A percentile compares a stretch with the other conserved stretches of the same genome.
Conservation (phyloP, 140 eudicot species). For the Oenanthe javanica region DNA sequence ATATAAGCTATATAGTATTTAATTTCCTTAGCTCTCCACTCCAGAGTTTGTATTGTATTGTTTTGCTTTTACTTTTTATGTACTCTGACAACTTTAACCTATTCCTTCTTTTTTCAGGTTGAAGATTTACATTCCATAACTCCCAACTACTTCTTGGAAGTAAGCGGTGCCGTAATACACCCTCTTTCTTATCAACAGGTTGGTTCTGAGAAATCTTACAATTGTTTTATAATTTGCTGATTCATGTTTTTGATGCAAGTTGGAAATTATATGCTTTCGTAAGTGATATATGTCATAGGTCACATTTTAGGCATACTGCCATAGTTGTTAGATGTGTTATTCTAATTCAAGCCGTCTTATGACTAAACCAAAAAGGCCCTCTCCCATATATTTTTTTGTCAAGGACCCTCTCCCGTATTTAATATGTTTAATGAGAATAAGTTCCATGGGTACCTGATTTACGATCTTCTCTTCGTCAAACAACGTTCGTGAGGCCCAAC, state of each 20-base stretch:
- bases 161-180: slow-evolving; percentile 83
- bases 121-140: slow-evolving; percentile 94
- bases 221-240: neutral
- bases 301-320: neutral
- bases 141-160: slow-evolving; percentile 93
- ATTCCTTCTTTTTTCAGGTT: slow-evolving; percentile 41
- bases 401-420: neutral
- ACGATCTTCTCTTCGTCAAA: neutral
- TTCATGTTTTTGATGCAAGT: neutral
- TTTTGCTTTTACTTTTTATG: neutral
- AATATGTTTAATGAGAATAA: neutral
- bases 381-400: neutral
- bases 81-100: neutral
- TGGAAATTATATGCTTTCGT: neutral
- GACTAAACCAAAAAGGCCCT: neutral
- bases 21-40: neutral
- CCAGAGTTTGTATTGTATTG: neutral
- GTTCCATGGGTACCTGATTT: neutral
- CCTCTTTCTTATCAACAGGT: slow-evolving; percentile 98
- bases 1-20: neutral
- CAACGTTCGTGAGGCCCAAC: neutral
- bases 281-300: neutral
- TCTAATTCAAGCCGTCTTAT: too few species aligned
- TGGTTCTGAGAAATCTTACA: slow-evolving; percentile 7
- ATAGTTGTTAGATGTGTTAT: too few species aligned